These are phyloP conservation scores for Melanomma pulvis-pyrius DNA, from an alignment of 495 filamentous ascomycete genomes.

Conservation along the genomic window DNA sequence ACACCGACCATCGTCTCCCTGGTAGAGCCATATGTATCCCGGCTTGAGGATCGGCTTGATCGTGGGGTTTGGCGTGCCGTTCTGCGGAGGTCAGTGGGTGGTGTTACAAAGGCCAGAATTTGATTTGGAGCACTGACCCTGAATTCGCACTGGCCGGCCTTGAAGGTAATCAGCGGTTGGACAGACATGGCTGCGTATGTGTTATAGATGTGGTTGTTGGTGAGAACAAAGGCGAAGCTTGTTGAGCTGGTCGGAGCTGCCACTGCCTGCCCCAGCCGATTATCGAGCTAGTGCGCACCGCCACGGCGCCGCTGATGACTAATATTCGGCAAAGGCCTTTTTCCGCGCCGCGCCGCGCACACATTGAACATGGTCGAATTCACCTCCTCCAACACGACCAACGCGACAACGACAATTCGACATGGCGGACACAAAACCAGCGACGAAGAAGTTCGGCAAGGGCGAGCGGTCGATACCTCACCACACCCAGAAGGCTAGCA, in stretches of 20 bases:
- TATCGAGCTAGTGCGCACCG: neutral
- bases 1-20: slow-evolving; percentile 74
- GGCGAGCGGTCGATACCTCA: slow-evolving; percentile 86
- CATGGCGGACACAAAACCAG: slow-evolving; percentile 43
- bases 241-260: slow-evolving; percentile 22
- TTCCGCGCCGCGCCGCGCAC: neutral
- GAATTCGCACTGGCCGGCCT: slow-evolving; percentile 88
- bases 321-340: neutral
- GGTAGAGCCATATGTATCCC: slow-evolving; percentile 92
- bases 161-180: slow-evolving; percentile 87
- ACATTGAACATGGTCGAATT: neutral
- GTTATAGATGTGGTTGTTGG: neutral
- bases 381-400: slow-evolving; percentile 9
- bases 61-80: slow-evolving; percentile 56
- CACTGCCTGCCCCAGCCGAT: neutral
- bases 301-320: neutral
- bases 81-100: slow-evolving; percentile 30
- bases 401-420: slow-evolving; percentile 28
- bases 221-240: slow-evolving; percentile 2
- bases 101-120: neutral
- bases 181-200: slow-evolving; percentile 62
- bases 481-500: slow-evolving; percentile 87
- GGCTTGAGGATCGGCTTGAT: slow-evolving; percentile 69
- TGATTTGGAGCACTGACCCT: slow-evolving; percentile 60
- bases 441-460: slow-evolving; percentile 98